Evolutionary conservation across 768 basidiomycete genomes (phyloP), one percentile per base, ranked within the genome.

Genomic region (Leccinum disarticulatum): DNA sequence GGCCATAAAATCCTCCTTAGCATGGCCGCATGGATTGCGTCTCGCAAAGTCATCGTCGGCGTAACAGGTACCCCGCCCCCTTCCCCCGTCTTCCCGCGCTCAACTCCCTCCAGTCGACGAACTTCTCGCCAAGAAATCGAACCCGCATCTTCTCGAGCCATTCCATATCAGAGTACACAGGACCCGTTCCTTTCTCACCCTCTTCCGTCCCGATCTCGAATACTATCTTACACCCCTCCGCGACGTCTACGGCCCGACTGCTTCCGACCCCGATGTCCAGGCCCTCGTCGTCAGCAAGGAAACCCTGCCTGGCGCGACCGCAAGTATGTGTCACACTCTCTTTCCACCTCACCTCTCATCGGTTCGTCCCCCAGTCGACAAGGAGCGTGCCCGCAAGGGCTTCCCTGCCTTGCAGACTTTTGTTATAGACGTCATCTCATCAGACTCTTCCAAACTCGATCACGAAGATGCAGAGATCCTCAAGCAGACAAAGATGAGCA

Each of bases 1-100:
- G 97, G 96, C 0, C 97, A 99, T 77, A 97, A 97, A 76, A 95
- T 99, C 60, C 83, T 99, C 30, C 83, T 99, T 11, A 91, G 93
- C 68, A 93, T 97, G 87, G 89, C 85, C 13, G 87, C 91, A 1
- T 94, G 89, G 82, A 86, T 98, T 57, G 80, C 95, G 0, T 70
- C 75, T 48, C 73, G 80, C 62, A 95, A 94, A 73, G 76, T 98
- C 67, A 92, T 98, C 61, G 86, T 98, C 63, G 97, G 97, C 5
- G 78, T 98, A 41, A 91, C 93, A 55, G 89, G 92, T 90, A 58
- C 67, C 41, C 80, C 46, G 55, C 46, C 30, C 59, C 19, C 62
- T 50, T 33, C 35, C 55, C 53, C 55, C 47, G 38, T 10, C 50
- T 58, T 38, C 54, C 50, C 58, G 22, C 28, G 46, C 66, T 65